A percentile compares a stretch with the other conserved stretches of the same genome.
Conservation (phyloP, 768 basidiomycete genomes). For the Myochromella boudieri region DNA sequence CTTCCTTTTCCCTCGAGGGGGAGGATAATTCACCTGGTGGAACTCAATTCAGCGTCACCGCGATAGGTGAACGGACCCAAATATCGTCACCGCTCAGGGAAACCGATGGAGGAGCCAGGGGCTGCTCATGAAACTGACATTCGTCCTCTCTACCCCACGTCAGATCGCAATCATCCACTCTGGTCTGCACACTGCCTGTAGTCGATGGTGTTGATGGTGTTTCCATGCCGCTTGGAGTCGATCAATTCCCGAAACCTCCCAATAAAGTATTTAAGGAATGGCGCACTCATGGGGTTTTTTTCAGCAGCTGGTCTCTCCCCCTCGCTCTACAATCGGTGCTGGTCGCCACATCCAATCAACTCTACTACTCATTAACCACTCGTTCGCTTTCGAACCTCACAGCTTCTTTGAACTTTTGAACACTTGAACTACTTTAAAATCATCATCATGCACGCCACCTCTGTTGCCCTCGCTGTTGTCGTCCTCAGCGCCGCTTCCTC, state of each 20-base stretch:
- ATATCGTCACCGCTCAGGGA: too few relatives aligned
- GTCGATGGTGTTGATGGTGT: not conserved
- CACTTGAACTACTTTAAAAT: constrained; percentile 7
- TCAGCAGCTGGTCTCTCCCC: constrained; percentile 35
- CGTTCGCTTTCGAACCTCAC: constrained; percentile 10
- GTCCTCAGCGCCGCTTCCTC: constrained; percentile 28
- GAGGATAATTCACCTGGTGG: too few relatives aligned
- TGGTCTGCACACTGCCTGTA: not conserved
- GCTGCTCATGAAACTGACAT: too few relatives aligned
- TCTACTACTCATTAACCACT: constrained; percentile 17
- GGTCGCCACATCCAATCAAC: constrained; percentile 29
- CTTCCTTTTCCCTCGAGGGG: too few relatives aligned
- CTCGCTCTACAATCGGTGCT: constrained; percentile 29
- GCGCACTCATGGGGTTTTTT: not conserved
- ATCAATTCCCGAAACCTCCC: too few relatives aligned
- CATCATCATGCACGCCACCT: constrained; percentile 23
- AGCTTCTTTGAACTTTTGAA: constrained; percentile 5
- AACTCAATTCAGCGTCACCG: too few relatives aligned
- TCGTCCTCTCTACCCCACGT: too few relatives aligned
- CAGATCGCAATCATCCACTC: not conserved
- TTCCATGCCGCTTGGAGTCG: constrained; percentile 3
- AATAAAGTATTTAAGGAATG: not conserved
- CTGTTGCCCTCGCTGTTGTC: constrained; percentile 30
- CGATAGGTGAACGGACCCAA: too few relatives aligned
- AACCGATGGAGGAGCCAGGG: too few relatives aligned